These are phyloP conservation scores for Scenedesmus sp. DNA, from an alignment of 163 green algal genomes.

Conservation along the genomic window DNA sequence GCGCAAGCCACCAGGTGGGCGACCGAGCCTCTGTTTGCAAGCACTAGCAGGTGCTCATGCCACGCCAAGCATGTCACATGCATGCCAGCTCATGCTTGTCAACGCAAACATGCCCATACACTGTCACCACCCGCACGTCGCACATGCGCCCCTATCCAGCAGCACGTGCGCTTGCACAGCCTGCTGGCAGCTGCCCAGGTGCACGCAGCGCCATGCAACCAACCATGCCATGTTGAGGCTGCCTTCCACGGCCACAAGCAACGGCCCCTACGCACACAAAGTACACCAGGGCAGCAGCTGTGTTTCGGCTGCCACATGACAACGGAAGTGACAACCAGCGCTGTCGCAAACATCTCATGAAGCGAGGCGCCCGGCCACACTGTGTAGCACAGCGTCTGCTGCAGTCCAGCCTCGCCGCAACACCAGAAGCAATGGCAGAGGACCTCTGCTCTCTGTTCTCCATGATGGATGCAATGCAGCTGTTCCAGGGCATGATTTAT, in stretches of 20 bases:
- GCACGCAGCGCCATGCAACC: neutral
- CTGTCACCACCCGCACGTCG: neutral
- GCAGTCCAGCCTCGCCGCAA: neutral
- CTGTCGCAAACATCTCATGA: neutral
- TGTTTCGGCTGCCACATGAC: neutral
- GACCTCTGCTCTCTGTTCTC: neutral
- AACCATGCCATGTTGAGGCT: neutral
- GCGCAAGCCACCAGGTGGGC: neutral
- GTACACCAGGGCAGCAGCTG: neutral
- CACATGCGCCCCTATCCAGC: neutral
- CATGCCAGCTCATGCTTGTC: neutral
- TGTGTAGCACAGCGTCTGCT: neutral
- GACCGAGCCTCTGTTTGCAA: neutral
- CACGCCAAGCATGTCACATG: neutral
- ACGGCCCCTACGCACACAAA: too few relatives aligned
- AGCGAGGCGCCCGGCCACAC: neutral
- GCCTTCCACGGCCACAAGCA: neutral
- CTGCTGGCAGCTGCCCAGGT: neutral
- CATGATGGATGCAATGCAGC: neutral
- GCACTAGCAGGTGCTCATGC: neutral
- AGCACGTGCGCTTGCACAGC: too few relatives aligned
- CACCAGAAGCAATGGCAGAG: neutral
- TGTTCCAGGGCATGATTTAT: neutral
- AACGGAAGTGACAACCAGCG: neutral
- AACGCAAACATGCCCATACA: neutral